Base-by-base conservation (phyloP, 768 basidiomycete species). In the Hericium alpestre region DNA sequence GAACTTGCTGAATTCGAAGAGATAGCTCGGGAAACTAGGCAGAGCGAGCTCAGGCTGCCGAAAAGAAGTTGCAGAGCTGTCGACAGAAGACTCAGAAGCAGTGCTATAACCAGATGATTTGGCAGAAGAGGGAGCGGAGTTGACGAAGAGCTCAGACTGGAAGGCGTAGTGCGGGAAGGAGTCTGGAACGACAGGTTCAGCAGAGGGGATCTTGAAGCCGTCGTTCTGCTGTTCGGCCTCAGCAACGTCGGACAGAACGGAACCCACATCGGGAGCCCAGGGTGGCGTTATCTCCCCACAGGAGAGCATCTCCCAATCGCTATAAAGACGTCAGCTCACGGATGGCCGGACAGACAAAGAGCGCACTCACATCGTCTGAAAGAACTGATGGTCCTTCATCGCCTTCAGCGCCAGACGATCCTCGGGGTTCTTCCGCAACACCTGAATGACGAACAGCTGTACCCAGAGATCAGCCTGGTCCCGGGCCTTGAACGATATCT, bases 391-490 rank as follows among this genome's bases (percentile, higher is more conserved):
- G 7, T 4, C 41, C 54, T 20, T 54, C 54, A 54, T 54, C 22
- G 20, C 40, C 23, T 43, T 22, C 20, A 41, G 18, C 11, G 15
- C 4, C 4, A 37, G 41, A 13, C 54, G 54, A 13, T 22, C 38
- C 54, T 43, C n/a, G 11, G 40, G 6, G 12, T 54, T 41, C 54
- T 54, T 54, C 54, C 43, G 54, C 16, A 54, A 37, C n/a, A 47
- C 20, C 22, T 43, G 54, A 9, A 43, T 20, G 1, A 54, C 25
- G 32, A 54, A 54, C 22, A 47, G 12, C 13, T 41, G 40, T 13
- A 32, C 25, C 18, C 15, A 37, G 4, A 54, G 15, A n/a, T 54
- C 54, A n/a, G 43, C 41, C 22, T 32, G 18, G 23, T 54, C 23
- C 22, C 23, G 22, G 16, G 25, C 13, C 22, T 54, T 37, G 54